These are phyloP conservation scores for Fusarium ramigenum DNA, from an alignment of 2,329 filamentous ascomycete genomes.

Conservation along the genomic window DNA sequence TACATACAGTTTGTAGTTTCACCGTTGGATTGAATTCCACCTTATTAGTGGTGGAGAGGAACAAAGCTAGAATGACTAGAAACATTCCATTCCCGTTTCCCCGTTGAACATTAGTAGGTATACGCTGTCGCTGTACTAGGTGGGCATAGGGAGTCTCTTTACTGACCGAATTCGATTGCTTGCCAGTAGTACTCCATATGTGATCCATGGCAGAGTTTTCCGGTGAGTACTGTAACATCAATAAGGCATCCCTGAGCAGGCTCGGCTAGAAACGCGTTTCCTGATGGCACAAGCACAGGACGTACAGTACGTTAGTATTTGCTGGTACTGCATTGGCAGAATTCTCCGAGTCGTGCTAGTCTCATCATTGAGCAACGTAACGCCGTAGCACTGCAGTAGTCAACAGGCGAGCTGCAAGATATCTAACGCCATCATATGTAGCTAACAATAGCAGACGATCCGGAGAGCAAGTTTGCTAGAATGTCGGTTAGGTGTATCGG, in stretches of 20 bases:
- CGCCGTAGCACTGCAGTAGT: slow-evolving; percentile 12
- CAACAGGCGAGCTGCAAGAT: slow-evolving; percentile 3
- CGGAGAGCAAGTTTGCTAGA: not conserved
- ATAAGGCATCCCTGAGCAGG: not conserved
- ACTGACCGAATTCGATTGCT: not conserved
- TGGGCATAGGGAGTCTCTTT: not conserved
- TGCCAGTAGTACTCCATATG: not conserved
- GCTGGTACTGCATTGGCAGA: slow-evolving; percentile 31
- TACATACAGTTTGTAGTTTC: not conserved
- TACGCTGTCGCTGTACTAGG: not conserved
- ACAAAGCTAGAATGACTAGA: slow-evolving; percentile 7
- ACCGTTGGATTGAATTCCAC: not conserved
- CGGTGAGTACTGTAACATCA: not conserved
- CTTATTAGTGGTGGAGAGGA: slow-evolving; percentile 15
- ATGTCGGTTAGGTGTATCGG: not conserved
- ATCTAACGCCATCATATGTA: not conserved
- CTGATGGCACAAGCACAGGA: slow-evolving; percentile 36
- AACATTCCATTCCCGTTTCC: not conserved
- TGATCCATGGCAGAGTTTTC: not conserved
- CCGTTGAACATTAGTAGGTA: not conserved
- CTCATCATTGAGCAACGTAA: slow-evolving; percentile 30
- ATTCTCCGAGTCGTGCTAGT: slow-evolving; percentile 41
- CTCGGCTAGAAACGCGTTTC: slow-evolving; percentile 22
- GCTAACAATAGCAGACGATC: not conserved
- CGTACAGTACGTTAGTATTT: not conserved